Percentiles rank a stretch among this genome's conserved stretches.
Conservation (phyloP, 2,329 filamentous ascomycete genomes). For the Fusarium penzigii region DNA sequence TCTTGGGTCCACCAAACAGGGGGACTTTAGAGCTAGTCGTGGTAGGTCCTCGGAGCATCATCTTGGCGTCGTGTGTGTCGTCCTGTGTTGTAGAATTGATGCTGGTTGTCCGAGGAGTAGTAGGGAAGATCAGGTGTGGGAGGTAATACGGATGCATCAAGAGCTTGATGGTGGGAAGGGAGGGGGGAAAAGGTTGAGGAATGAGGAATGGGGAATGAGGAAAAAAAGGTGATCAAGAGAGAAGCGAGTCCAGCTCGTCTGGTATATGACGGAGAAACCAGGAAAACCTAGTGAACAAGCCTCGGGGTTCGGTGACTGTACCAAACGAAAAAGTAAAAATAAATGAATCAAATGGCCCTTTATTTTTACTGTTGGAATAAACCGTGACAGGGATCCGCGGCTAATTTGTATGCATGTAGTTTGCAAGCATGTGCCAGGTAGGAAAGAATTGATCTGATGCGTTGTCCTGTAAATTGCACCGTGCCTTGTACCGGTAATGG, state of each 20-base stretch:
- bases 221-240: constrained; percentile 4
- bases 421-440: too few relatives aligned
- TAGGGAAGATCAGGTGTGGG: constrained; percentile 2
- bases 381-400: constrained; percentile 25
- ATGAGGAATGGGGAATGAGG: too few relatives aligned
- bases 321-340: too few relatives aligned
- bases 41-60: constrained; percentile 23
- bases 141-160: neutral
- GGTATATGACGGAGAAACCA: constrained; percentile 1
- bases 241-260: constrained; percentile 19
- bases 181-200: too few relatives aligned
- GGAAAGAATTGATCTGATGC: too few relatives aligned
- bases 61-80: constrained; percentile 9
- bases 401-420: constrained; percentile 16
- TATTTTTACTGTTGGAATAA: constrained; percentile 3
- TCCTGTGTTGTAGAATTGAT: neutral
- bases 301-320: too few relatives aligned
- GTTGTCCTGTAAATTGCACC: too few relatives aligned
- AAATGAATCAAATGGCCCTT: too few relatives aligned
- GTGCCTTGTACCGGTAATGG: too few relatives aligned
- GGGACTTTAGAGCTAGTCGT: constrained; percentile 20
- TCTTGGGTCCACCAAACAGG: constrained; percentile 29
- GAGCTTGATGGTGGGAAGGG: too few relatives aligned
- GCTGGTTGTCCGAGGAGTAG: neutral
- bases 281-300: too few relatives aligned